These are phyloP conservation scores for Pseudogymnoascus sp. DNA, from an alignment of 2,329 filamentous ascomycete species.

Conservation along the genomic window DNA sequence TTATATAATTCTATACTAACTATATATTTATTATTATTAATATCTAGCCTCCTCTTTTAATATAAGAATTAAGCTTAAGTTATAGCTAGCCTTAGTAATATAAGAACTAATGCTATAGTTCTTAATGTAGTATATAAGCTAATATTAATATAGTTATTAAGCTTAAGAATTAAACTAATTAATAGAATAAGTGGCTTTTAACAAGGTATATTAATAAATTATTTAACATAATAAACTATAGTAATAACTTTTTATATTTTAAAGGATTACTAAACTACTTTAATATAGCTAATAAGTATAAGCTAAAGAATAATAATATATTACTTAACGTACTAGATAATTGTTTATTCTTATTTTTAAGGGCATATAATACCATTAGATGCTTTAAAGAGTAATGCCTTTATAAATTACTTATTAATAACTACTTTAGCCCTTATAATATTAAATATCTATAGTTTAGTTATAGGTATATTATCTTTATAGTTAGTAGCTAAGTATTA, in stretches of 20 bases:
- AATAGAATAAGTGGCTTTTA: not conserved
- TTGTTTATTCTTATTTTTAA: no score
- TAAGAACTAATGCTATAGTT: not conserved
- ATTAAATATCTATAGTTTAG: no score
- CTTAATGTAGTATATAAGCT: not conserved
- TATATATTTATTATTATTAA: not conserved
- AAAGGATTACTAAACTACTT: not conserved
- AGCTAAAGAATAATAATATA: no score
- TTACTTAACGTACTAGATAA: no score
- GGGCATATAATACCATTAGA: no score
- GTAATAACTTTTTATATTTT: not conserved
- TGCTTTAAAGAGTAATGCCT: no score
- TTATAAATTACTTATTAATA: no score
- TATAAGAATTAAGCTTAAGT: no score
- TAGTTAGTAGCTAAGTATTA: no score
- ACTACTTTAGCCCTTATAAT: no score
- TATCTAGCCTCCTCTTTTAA: not conserved
- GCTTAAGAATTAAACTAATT: not conserved
- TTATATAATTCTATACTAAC: not conserved
- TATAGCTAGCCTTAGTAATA: not conserved
- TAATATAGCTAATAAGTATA: no score
- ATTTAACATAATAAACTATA: not conserved
- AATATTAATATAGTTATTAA: not conserved
- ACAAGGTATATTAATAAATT: not conserved
- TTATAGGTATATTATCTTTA: no score